Conservation (phyloP, 768 basidiomycete species). For the Mrakia hoshinonis region DNA sequence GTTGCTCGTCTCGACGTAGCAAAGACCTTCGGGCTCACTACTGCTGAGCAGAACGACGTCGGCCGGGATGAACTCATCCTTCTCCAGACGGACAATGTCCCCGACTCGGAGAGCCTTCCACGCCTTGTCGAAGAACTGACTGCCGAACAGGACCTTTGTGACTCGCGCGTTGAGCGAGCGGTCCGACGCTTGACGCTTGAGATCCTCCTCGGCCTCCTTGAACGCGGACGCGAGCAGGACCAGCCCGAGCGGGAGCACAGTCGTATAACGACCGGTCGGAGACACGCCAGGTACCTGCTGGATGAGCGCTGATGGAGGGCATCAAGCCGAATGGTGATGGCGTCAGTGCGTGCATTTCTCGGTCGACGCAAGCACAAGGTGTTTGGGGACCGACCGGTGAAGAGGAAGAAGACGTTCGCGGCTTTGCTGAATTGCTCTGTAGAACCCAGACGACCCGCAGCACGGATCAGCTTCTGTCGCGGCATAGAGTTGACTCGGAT, state of each 20-base stretch:
- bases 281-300: constrained; percentile 98
- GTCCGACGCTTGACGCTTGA: constrained; percentile 96
- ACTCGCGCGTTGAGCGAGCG: constrained; percentile 75
- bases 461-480: not conserved
- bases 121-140: constrained; percentile 58
- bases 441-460: not conserved
- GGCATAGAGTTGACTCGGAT: not conserved
- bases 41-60: constrained; percentile 79
- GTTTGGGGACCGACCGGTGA: constrained; percentile 48
- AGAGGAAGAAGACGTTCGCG: constrained; percentile 96
- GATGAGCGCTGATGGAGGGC: constrained; percentile 55
- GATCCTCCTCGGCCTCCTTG: constrained; percentile 90
- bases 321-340: not conserved
- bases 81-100: constrained; percentile 82
- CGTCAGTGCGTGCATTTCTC: not conserved
- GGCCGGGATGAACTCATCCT: constrained; percentile 89
- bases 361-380: not conserved
- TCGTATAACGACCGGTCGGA: constrained; percentile 89
- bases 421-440: constrained; percentile 97
- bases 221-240: constrained; percentile 89
- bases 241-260: constrained; percentile 77
- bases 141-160: constrained; percentile 64
- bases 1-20: constrained; percentile 96
- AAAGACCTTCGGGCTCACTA: constrained; percentile 92
- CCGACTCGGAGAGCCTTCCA: constrained; percentile 89